phyloP scores from a whole-genome alignment of 331 rosid genomes.

The Spiraea crenata region DNA sequence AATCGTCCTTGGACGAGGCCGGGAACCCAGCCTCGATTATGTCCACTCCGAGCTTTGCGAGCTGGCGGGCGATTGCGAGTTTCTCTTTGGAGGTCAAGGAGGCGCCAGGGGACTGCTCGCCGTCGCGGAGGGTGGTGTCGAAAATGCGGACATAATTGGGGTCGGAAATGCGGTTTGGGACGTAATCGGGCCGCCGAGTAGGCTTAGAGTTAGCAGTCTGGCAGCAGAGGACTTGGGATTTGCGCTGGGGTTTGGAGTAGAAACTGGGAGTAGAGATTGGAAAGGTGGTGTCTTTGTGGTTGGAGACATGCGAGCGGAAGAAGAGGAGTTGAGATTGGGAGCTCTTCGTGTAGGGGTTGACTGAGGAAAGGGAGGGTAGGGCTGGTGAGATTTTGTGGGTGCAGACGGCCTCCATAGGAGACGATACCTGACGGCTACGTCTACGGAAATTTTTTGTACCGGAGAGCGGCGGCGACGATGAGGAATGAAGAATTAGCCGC shows the following conservation, averaged over 20 bases:
- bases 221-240: constrained; percentile 18
- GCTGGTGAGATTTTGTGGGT: constrained; percentile 17
- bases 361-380: background rate
- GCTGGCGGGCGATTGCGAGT: constrained; percentile 80
- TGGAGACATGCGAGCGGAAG: constrained; percentile 4
- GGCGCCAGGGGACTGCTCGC: constrained; percentile 99
- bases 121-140: constrained; percentile 99
- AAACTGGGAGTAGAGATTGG: background rate
- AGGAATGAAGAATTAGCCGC: too few relatives aligned
- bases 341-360: constrained; percentile 6
- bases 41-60: constrained; percentile 83
- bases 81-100: constrained; percentile 89
- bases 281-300: background rate
- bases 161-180: constrained; percentile 76
- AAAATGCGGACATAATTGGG: constrained; percentile 77
- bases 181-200: constrained; percentile 55
- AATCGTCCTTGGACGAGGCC: constrained; percentile 80
- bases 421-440: too few relatives aligned
- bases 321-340: constrained; percentile 15
- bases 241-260: constrained; percentile 5
- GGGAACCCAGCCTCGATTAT: constrained; percentile 97
- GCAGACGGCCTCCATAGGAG: constrained; percentile 33
- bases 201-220: constrained; percentile 1
- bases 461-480: too few relatives aligned
- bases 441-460: too few relatives aligned